phyloP scores from a whole-genome alignment of 352 stramenopile species.

The Phytophthora multivora region DNA sequence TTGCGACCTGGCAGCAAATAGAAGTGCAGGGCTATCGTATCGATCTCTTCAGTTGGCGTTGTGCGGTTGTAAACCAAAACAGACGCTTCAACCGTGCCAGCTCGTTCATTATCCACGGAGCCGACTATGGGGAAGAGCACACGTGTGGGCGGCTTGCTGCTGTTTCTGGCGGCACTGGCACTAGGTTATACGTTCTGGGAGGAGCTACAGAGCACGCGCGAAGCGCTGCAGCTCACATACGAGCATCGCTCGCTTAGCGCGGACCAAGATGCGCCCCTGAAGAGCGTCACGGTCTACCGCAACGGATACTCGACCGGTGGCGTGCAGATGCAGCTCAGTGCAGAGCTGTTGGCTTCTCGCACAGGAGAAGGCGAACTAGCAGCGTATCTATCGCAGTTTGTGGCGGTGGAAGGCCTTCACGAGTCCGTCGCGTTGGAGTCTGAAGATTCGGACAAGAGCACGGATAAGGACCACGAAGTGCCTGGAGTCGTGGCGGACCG shows the following conservation, averaged over 20 bases:
- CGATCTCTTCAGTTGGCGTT: conserved; percentile 8
- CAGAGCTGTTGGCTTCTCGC: conserved; percentile 58
- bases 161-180: conserved; percentile 41
- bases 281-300: conserved; percentile 78
- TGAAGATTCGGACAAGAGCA: conserved; percentile 9
- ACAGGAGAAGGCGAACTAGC: conserved; percentile 55
- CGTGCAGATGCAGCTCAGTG: conserved; percentile 72
- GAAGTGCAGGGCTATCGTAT: neutral
- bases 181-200: conserved; percentile 62
- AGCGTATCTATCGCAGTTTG: conserved; percentile 82
- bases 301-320: conserved; percentile 82
- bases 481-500: conserved; percentile 57
- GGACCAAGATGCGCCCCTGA: conserved; percentile 39
- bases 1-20: conserved; percentile 25
- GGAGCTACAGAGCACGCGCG: conserved; percentile 40
- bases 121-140: conserved; percentile 55
- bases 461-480: conserved; percentile 33
- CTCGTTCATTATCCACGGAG: conserved; percentile 5
- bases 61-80: conserved; percentile 14
- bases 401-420: conserved; percentile 65
- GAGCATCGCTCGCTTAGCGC: conserved; percentile 56
- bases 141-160: conserved; percentile 47
- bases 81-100: conserved; percentile 12
- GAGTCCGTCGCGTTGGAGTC: conserved; percentile 22
- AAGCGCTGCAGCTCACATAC: conserved; percentile 73